phyloP scores from a whole-genome alignment of 306 rosid genomes.

The Citrullus colocynthis region DNA sequence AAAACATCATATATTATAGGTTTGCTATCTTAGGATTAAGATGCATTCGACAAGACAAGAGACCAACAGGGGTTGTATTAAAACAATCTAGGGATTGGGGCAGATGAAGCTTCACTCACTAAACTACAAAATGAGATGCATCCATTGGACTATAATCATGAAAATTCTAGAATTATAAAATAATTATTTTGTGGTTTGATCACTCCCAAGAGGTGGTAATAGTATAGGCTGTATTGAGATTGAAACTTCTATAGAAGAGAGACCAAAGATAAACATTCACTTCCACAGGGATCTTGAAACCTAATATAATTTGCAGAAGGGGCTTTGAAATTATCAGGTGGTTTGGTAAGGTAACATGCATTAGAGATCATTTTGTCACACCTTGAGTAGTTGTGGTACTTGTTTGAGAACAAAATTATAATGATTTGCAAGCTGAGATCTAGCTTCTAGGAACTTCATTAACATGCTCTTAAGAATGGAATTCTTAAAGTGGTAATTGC shows the following conservation, averaged over 20 bases:
- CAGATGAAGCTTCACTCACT: neutral
- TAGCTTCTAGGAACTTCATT: neutral
- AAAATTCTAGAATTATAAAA: neutral
- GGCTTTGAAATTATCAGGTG: neutral
- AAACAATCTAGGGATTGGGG: neutral
- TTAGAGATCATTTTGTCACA: neutral
- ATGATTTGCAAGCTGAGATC: neutral
- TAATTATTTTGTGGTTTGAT: neutral
- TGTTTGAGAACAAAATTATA: neutral
- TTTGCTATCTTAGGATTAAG: neutral
- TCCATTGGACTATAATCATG: neutral
- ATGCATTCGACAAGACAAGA: neutral
- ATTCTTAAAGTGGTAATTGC: neutral
- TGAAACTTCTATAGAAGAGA: neutral
- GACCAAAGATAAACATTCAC: neutral
- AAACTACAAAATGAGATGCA: neutral
- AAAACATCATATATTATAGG: neutral
- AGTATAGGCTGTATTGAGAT: neutral
- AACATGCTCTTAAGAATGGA: neutral
- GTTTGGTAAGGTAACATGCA: neutral
- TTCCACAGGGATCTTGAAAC: neutral
- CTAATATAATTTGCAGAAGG: neutral
- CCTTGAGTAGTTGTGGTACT: neutral
- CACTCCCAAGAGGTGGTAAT: neutral
- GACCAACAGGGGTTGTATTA: neutral